Conservation (phyloP, 2,329 filamentous ascomycete species). For the Talaromyces sp. region DNA sequence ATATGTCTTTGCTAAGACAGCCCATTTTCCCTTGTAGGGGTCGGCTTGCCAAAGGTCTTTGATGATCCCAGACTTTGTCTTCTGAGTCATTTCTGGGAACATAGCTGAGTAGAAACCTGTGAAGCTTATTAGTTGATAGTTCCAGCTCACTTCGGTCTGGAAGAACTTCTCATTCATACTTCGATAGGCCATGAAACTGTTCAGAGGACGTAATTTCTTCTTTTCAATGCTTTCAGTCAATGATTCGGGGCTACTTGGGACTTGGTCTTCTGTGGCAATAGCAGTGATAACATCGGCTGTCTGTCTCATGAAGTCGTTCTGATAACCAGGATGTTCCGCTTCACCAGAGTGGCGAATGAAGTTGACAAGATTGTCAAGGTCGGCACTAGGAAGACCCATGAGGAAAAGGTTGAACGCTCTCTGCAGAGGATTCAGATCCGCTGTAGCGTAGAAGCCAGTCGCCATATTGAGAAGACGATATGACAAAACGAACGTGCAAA, state of each 20-base stretch:
- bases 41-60: slow-evolving; percentile 51
- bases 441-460: not conserved
- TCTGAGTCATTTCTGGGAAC: slow-evolving; percentile 49
- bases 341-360: slow-evolving; percentile 17
- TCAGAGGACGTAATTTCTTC: slow-evolving; percentile 31
- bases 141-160: not conserved
- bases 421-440: slow-evolving; percentile 21
- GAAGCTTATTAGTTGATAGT: slow-evolving; percentile 17
- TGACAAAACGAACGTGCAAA: not conserved
- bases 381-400: slow-evolving; percentile 25
- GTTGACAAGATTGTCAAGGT: slow-evolving; percentile 24
- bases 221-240: slow-evolving; percentile 19
- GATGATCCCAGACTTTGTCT: slow-evolving; percentile 51
- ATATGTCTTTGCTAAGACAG: slow-evolving; percentile 54
- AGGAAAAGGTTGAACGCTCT: slow-evolving; percentile 28
- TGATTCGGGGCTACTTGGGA: slow-evolving; percentile 8
- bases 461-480: slow-evolving; percentile 6
- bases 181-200: slow-evolving; percentile 39
- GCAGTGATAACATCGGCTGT: slow-evolving; percentile 11
- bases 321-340: slow-evolving; percentile 15
- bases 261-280: not conserved
- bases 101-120: slow-evolving; percentile 48
- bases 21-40: slow-evolving; percentile 51
- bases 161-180: slow-evolving; percentile 28
- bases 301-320: slow-evolving; percentile 13